A percentile compares a stretch with the other conserved stretches of the same genome.
These are phyloP conservation scores for Paspalum vaginatum DNA, from an alignment of 176 grass and related monocot species.

Conservation along the genomic window DNA sequence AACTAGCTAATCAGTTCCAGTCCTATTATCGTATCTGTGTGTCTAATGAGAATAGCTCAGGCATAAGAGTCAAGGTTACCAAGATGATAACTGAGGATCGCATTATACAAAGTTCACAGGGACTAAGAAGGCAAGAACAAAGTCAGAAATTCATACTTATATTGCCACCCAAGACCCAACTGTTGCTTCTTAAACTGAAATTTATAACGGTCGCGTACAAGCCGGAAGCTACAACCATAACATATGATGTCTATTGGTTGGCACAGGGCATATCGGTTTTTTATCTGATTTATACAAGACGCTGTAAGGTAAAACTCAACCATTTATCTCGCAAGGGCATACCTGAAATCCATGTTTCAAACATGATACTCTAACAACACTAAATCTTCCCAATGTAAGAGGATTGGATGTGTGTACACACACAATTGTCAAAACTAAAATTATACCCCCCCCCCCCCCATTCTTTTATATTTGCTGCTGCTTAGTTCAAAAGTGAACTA, in stretches of 20 bases:
- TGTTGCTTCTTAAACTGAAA: conserved; percentile 1
- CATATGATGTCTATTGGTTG: background rate
- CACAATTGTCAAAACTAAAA: background rate
- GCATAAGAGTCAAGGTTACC: background rate
- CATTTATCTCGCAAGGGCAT: conserved; percentile 9
- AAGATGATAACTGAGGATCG: background rate
- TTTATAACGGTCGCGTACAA: background rate
- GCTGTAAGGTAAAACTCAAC: background rate
- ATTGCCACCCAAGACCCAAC: background rate
- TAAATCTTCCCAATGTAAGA: background rate
- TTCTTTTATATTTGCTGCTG: too few relatives aligned
- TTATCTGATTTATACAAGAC: background rate
- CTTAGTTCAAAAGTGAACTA: too few relatives aligned
- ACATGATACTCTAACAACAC: background rate
- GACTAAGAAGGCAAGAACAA: background rate
- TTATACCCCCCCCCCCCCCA: too few relatives aligned
- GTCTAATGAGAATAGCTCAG: background rate
- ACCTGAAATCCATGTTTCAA: background rate
- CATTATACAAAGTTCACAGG: background rate
- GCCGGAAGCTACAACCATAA: conserved; percentile 6
- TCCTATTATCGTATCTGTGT: background rate
- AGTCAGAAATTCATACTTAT: background rate
- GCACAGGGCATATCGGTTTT: background rate
- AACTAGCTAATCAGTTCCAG: background rate
- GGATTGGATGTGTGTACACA: background rate